phyloP scores from a whole-genome alignment of 2,329 filamentous ascomycete genomes.

The Pezicula carpinea region DNA sequence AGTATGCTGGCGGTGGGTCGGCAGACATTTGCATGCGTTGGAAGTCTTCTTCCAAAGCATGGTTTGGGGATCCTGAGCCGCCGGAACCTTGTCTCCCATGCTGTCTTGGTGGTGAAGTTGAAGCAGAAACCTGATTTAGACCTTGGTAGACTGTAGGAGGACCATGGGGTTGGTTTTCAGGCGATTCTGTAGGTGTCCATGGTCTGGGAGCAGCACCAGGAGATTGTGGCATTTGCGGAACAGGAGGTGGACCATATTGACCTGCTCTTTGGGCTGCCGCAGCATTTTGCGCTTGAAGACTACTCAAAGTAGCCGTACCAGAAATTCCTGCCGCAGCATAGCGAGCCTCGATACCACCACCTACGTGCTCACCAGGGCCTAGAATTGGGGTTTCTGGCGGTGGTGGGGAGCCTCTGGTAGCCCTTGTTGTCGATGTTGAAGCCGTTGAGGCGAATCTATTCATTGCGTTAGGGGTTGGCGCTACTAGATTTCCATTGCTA shows the following conservation, averaged over 20 bases:
- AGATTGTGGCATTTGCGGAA: constrained; percentile 33
- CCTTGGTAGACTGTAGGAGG: constrained; percentile 92
- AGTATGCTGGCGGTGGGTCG: constrained; percentile 93
- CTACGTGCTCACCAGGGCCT: constrained; percentile 64
- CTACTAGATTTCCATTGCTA: constrained; percentile 20
- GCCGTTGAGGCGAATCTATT: constrained; percentile 74
- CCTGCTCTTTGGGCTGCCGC: constrained; percentile 77
- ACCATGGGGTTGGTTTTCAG: constrained; percentile 80
- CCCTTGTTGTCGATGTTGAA: constrained; percentile 88
- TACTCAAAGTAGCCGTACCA: constrained; percentile 76
- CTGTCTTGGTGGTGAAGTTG: constrained; percentile 38
- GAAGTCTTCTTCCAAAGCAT: constrained; percentile 81
- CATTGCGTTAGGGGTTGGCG: constrained; percentile 37
- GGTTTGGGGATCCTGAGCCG: constrained; percentile 46
- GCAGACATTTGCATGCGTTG: constrained; percentile 74
- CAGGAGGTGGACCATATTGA: constrained; percentile 60
- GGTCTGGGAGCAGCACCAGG: constrained; percentile 47
- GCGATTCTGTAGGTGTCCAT: constrained; percentile 93
- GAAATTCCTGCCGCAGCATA: constrained; percentile 91
- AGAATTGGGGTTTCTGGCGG: constrained; percentile 88
- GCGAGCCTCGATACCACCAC: constrained; percentile 81
- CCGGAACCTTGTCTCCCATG: constrained; percentile 23
- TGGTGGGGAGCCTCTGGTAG: constrained; percentile 86
- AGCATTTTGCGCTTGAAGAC: constrained; percentile 66
- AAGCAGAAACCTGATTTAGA: constrained; percentile 55